These are phyloP conservation scores for Dendrocalamus latiflorus DNA, from an alignment of 202 grass and related monocot genomes.

Conservation along the genomic window DNA sequence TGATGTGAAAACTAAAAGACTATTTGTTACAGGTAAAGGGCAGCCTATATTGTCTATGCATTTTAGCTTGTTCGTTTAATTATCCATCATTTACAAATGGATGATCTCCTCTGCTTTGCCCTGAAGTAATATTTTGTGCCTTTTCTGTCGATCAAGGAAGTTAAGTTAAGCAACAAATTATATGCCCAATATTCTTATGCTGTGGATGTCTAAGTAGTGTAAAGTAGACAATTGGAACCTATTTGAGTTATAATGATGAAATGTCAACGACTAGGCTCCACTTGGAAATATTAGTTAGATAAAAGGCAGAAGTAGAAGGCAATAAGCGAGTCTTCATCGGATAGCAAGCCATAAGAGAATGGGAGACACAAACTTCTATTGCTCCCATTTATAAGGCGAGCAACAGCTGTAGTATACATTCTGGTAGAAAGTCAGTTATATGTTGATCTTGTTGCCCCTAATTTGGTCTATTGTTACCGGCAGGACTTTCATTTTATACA, in stretches of 20 bases:
- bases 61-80: constrained; percentile 19
- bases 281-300: constrained; percentile 13
- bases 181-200: not conserved
- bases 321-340: not conserved
- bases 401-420: not conserved
- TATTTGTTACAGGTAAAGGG: constrained; percentile 88
- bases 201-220: not conserved
- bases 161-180: not conserved
- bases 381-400: not conserved
- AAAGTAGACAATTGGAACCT: constrained; percentile 3
- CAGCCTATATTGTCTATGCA: not conserved
- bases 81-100: not conserved
- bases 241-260: not conserved
- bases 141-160: not conserved
- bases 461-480: constrained; percentile 8
- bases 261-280: not conserved
- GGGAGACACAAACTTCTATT: not conserved
- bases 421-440: not conserved
- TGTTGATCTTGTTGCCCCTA: not conserved
- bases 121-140: not conserved
- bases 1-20: constrained; percentile 82
- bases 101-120: not conserved
- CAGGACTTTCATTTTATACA: constrained; percentile 92
- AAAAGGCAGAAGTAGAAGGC: not conserved
- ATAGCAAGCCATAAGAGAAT: not conserved